phyloP scores from a whole-genome alignment of 2,329 filamentous ascomycete species.

The Colletotrichum coccodes region DNA sequence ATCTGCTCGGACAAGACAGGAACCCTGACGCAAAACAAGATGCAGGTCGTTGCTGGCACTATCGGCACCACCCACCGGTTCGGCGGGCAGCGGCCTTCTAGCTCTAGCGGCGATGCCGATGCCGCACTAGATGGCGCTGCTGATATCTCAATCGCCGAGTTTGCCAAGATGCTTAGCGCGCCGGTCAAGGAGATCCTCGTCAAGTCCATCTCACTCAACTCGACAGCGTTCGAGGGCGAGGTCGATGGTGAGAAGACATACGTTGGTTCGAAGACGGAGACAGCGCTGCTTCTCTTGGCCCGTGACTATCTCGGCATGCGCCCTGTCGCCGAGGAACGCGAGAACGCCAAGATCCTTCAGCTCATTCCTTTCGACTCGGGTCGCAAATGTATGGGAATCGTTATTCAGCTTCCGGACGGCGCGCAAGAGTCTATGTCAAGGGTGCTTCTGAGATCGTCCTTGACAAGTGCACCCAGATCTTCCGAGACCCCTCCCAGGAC shows the following conservation, averaged over 20 bases:
- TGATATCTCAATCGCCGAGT: constrained; percentile 56
- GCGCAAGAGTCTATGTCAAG: constrained; percentile 69
- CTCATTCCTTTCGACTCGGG: constrained; percentile 81
- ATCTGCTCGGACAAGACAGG: constrained; percentile 78
- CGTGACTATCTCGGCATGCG: constrained; percentile 75
- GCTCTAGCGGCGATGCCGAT: constrained; percentile 38
- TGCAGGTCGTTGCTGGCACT: constrained; percentile 72
- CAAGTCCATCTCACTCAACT: constrained; percentile 72
- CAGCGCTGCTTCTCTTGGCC: constrained; percentile 77
- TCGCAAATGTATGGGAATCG: constrained; percentile 77
- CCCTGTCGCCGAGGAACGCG: constrained; percentile 71
- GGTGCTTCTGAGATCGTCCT: constrained; percentile 74
- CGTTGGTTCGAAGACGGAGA: constrained; percentile 83
- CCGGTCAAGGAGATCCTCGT: constrained; percentile 63
- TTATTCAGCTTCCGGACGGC: constrained; percentile 62
- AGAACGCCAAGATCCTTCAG: constrained; percentile 68
- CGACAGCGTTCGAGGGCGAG: constrained; percentile 81
- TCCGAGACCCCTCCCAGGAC: constrained; percentile 60
- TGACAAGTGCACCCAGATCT: constrained; percentile 61
- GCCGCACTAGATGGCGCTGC: constrained; percentile 41
- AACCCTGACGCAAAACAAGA: constrained; percentile 75
- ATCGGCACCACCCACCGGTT: constrained; percentile 67
- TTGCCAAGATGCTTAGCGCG: constrained; percentile 55
- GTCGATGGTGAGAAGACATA: constrained; percentile 74
- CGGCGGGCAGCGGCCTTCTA: constrained; percentile 49